A percentile compares a stretch with the other conserved stretches of the same genome.
Evolutionary conservation across 306 rosid genomes (phyloP).

Genomic region (Pyrus communis): DNA sequence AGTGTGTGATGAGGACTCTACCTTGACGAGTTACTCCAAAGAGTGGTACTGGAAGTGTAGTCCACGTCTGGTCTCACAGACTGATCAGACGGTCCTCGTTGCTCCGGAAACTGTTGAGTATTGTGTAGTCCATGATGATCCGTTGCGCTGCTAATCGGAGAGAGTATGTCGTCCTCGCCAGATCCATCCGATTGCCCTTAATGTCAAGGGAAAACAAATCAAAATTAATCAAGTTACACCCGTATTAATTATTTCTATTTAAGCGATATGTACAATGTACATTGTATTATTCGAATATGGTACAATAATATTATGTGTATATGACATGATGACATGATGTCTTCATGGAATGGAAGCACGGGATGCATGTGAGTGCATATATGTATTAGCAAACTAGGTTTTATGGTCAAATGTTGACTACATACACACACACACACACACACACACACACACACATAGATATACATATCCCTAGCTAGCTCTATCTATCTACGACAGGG

Average conservation of each 20-base stretch:
- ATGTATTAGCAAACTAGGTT: neutral
- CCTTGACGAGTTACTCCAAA: slow-evolving; percentile 94
- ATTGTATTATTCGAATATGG: neutral
- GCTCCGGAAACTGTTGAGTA: slow-evolving; percentile 34
- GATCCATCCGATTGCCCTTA: slow-evolving; percentile 85
- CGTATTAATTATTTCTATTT: neutral
- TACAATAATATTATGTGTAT: neutral
- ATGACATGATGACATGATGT: neutral
- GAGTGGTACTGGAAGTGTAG: slow-evolving; percentile 42
- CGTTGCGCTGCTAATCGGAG: slow-evolving; percentile 32
- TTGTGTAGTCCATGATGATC: slow-evolving; percentile 17
- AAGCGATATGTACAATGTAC: neutral
- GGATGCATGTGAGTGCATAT: neutral
- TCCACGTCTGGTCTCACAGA: slow-evolving; percentile 51
- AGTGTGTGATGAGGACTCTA: neutral
- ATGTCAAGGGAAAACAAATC: neutral
- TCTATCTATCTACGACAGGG: neutral
- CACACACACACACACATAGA: neutral
- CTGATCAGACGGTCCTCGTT: slow-evolving; percentile 43
- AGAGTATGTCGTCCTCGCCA: slow-evolving; percentile 67
- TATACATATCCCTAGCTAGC: neutral
- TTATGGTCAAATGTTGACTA: neutral
- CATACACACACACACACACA: neutral
- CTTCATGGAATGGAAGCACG: neutral
- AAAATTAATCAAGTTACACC: neutral